Percentiles rank a stretch among this genome's conserved stretches.
Conservation (phyloP, 495 filamentous ascomycete genomes). For the Chaetomium fimeti region DNA sequence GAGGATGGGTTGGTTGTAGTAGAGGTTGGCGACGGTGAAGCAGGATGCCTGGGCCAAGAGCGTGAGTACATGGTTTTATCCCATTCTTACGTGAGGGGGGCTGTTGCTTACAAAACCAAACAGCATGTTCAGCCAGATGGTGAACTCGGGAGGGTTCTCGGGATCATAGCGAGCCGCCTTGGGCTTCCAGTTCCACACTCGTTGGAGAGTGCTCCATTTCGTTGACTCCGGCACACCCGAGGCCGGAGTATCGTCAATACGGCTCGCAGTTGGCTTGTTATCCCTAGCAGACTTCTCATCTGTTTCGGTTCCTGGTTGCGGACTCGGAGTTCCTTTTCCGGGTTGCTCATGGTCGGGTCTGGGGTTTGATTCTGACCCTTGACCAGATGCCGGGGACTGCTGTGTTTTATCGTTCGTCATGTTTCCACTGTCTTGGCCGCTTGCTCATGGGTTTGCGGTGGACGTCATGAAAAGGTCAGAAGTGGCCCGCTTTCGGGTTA, state of each 20-base stretch:
- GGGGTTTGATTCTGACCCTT: not conserved
- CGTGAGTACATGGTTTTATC: conserved; percentile 17
- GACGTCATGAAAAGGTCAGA: not conserved
- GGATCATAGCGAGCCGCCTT: conserved; percentile 35
- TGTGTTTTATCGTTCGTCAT: not conserved
- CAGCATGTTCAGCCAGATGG: conserved; percentile 35
- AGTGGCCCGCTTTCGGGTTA: not conserved
- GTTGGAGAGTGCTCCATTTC: conserved; percentile 6
- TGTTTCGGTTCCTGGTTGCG: not conserved
- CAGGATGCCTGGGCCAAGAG: conserved; percentile 26
- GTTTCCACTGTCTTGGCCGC: not conserved
- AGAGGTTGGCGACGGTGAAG: conserved; percentile 65
- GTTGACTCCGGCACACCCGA: not conserved
- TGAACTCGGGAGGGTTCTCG: conserved; percentile 38
- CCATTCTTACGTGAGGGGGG: not conserved
- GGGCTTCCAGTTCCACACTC: conserved; percentile 33
- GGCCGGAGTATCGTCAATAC: not conserved
- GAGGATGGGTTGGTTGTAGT: conserved; percentile 67
- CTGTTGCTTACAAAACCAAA: conserved; percentile 34
- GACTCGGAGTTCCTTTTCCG: conserved; percentile 7
- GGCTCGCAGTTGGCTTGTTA: not conserved
- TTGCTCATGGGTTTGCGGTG: not conserved
- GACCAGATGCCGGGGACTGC: not conserved
- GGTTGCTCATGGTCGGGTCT: not conserved
- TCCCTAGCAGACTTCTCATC: not conserved